These are phyloP conservation scores for Emmonsiellopsis sp. DNA, from an alignment of 2,329 filamentous ascomycete genomes.

Conservation along the genomic window DNA sequence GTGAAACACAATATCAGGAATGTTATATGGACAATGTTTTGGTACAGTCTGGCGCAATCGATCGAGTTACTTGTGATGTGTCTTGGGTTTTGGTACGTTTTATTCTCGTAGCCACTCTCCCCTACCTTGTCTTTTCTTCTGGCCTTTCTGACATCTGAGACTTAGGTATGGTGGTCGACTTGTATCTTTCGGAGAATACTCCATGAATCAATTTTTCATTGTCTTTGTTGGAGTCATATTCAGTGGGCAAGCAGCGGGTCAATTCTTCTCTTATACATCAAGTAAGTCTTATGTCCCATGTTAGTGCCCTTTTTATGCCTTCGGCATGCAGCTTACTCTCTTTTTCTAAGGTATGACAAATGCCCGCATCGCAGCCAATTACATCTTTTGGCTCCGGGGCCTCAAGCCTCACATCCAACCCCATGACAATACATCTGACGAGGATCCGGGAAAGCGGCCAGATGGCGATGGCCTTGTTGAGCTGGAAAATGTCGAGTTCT, in stretches of 20 bases:
- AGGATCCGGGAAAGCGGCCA: slow-evolving; percentile 21
- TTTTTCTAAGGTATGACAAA: slow-evolving; percentile 40
- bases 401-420: slow-evolving; percentile 1
- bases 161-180: slow-evolving; percentile 49
- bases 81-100: slow-evolving; percentile 2
- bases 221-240: slow-evolving; percentile 35
- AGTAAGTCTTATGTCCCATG: slow-evolving; percentile 13
- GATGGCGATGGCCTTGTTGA: slow-evolving; percentile 24
- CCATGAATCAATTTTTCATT: slow-evolving; percentile 33
- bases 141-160: slow-evolving; percentile 43
- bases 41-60: slow-evolving; percentile 24
- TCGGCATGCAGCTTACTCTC: slow-evolving; percentile 13
- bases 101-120: slow-evolving; percentile 39
- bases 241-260: slow-evolving; percentile 21
- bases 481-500: slow-evolving; percentile 38
- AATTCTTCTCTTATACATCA: slow-evolving; percentile 27
- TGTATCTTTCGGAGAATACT: slow-evolving; percentile 20
- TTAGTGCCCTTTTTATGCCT: neutral
- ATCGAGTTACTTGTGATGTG: slow-evolving; percentile 9
- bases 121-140: neutral
- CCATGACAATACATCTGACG: slow-evolving; percentile 22
- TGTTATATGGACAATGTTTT: slow-evolving; percentile 18
- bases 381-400: slow-evolving; percentile 41
- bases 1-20: slow-evolving; percentile 15
- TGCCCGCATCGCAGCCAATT: slow-evolving; percentile 40